phyloP scores from a whole-genome alignment of 1,284 basidiomycete genomes.

The Ceratobasidium theobromae region DNA sequence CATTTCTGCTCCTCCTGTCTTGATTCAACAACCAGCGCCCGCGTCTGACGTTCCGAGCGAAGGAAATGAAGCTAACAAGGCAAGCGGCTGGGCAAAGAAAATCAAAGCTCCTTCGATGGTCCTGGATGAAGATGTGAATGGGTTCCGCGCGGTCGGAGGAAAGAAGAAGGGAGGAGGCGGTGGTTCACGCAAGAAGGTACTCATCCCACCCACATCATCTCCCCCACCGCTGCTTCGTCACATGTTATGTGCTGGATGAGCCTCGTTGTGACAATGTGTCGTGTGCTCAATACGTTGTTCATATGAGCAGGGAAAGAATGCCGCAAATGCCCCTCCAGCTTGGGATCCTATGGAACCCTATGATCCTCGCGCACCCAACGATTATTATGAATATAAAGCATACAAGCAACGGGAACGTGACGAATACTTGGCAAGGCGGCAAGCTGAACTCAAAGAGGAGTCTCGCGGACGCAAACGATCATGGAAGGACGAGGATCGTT shows the following conservation, averaged over 20 bases:
- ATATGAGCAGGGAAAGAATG: conserved; percentile 28
- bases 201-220: conserved; percentile 28
- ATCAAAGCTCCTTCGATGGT: conserved; percentile 87
- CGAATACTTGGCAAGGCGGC: conserved; percentile 59
- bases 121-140: conserved; percentile 82
- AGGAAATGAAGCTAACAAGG: conserved; percentile 14
- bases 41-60: conserved; percentile 40
- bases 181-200: conserved; percentile 57
- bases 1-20: conserved; percentile 66
- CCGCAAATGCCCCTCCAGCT: conserved; percentile 39
- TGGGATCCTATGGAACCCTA: conserved; percentile 81
- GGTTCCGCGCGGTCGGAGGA: conserved; percentile 52
- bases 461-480: conserved; percentile 58
- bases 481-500: conserved; percentile 60
- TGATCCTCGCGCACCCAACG: conserved; percentile 78
- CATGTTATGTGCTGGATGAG: conserved; percentile 20
- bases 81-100: conserved; percentile 72
- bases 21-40: conserved; percentile 52
- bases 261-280: neutral
- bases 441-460: conserved; percentile 56
- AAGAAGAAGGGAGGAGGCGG: conserved; percentile 48
- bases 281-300: conserved; percentile 22
- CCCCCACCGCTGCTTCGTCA: neutral
- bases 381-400: conserved; percentile 80
- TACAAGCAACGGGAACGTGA: conserved; percentile 74